Evolutionary conservation across 1,284 basidiomycete species (phyloP), one percentile per base, ranked within the genome.

Genomic region (Neonothopanus nambi): DNA sequence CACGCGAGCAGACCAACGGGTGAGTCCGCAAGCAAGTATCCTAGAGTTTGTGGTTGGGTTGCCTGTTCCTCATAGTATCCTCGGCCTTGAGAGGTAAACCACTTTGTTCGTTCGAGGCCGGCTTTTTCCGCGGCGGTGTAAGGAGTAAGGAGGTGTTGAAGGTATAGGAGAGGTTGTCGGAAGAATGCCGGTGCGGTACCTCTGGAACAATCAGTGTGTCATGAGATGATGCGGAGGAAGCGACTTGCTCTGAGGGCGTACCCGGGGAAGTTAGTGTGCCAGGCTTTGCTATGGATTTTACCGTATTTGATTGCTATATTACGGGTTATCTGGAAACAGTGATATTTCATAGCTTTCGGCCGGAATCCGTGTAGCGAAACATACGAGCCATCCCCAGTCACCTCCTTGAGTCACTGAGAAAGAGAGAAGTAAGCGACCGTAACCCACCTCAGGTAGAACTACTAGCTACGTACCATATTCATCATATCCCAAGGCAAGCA

Each of bases 1-100:
- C 81, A 84, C 3, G 79, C 78, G 3, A 84, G 69, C 38, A 84
- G 64, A 1, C 79, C 81, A 5, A 75, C 70, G 2, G 82, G 82
- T 6, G 80, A 81, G 60, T 84, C 81, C 1, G 72, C 66, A 12
- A 82, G 65, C 8, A 67, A 66, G 59, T 80, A 82, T 1, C 78
- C 79, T 5, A 84, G 62, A 0, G 81, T 84, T 61, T 83, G 79
- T 0, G 81, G 81, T 52, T 76, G 73, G 0, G 79, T 82, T 1
- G 67, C 51, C 39, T 84, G 81, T 56, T 74, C 66, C 2, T 36
- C 45, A 18, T 58, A 62, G 59, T 81, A 82, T 1, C 79, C 81
- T 15, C 36, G 49, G 38, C 76, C 80, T 23, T 60, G 57, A 8
- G 54, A 58, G 8, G 23, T 47, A 61, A 73, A 77, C 67, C 62